Percentiles rank a stretch among this genome's conserved stretches.
Evolutionary conservation across 805 yeast genomes (phyloP).

Genomic region (Kodamaea hsintzibuensis): DNA sequence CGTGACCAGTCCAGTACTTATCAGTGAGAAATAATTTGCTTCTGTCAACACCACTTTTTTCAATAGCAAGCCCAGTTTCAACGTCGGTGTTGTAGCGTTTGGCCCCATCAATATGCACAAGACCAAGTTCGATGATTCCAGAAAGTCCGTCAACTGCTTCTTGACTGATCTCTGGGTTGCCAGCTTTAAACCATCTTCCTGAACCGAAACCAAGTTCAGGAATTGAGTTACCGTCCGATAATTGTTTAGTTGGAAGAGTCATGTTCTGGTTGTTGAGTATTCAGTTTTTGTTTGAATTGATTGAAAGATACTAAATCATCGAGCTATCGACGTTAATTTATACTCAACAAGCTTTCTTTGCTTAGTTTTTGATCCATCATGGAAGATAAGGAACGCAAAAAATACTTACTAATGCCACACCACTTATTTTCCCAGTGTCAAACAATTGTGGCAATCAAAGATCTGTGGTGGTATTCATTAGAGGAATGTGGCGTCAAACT

Average conservation of each 20-base stretch:
- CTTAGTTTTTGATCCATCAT: too few relatives aligned
- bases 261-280: not conserved
- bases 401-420: too few relatives aligned
- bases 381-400: too few relatives aligned
- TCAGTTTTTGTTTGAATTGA: not conserved
- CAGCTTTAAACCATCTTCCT: constrained; percentile 15
- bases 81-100: not conserved
- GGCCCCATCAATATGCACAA: not conserved
- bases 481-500: too few relatives aligned
- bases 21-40: not conserved
- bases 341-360: too few relatives aligned
- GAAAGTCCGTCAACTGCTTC: not conserved
- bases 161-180: not conserved
- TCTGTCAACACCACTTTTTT: not conserved
- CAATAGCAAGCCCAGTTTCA: not conserved
- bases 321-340: too few relatives aligned
- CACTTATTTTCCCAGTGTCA: too few relatives aligned
- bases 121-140: not conserved
- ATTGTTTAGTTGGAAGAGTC: constrained; percentile 18
- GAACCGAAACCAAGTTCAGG: constrained; percentile 49
- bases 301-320: too few relatives aligned
- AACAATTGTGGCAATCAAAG: too few relatives aligned
- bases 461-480: too few relatives aligned
- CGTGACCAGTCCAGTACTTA: not conserved
- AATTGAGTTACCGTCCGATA: constrained; percentile 33